phyloP scores from a whole-genome alignment of 768 basidiomycete genomes.

The Boletellus ananiceps region DNA sequence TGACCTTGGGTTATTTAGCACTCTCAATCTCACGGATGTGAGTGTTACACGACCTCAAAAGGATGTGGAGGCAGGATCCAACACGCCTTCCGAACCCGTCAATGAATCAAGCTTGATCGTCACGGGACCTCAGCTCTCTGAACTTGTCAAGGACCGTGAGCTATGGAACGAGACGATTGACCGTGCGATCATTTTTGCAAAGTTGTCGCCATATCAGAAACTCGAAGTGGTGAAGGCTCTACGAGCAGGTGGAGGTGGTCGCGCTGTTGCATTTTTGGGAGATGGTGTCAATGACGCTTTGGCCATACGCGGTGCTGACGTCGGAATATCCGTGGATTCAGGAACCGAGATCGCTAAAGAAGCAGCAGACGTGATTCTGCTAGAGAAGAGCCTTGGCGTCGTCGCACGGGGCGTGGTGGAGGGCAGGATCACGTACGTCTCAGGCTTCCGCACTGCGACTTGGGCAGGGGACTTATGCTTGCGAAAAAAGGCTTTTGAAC shows the following conservation, averaged over 20 bases:
- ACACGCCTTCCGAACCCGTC: conserved; percentile 2
- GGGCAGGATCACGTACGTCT: conserved; percentile 30
- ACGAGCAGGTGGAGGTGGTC: conserved; percentile 20
- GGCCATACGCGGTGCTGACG: conserved; percentile 30
- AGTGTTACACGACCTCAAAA: conserved; percentile 9
- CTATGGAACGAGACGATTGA: conserved; percentile 27
- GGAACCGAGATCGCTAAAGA: conserved; percentile 35
- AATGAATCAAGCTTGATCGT: conserved; percentile 25
- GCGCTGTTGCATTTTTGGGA: conserved; percentile 31
- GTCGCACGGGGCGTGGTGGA: conserved; percentile 31
- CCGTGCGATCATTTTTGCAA: conserved; percentile 30
- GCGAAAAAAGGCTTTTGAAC: conserved; percentile 29
- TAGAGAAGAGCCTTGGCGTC: conserved; percentile 35
- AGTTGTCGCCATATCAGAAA: conserved; percentile 31
- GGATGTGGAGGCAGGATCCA: conserved; percentile 24
- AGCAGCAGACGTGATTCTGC: conserved; percentile 34
- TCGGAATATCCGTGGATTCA: conserved; percentile 33
- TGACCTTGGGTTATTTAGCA: conserved; percentile 31
- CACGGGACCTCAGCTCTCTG: conserved; percentile 26
- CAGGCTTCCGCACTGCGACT: not conserved
- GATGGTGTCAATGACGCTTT: conserved; percentile 31
- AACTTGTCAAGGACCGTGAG: conserved; percentile 26
- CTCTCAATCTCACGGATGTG: conserved; percentile 13
- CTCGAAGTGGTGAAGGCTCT: conserved; percentile 32
- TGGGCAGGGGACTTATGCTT: conserved; percentile 6